Base-by-base conservation (phyloP, 495 filamentous ascomycete genomes). In the Monascus purpureus region DNA sequence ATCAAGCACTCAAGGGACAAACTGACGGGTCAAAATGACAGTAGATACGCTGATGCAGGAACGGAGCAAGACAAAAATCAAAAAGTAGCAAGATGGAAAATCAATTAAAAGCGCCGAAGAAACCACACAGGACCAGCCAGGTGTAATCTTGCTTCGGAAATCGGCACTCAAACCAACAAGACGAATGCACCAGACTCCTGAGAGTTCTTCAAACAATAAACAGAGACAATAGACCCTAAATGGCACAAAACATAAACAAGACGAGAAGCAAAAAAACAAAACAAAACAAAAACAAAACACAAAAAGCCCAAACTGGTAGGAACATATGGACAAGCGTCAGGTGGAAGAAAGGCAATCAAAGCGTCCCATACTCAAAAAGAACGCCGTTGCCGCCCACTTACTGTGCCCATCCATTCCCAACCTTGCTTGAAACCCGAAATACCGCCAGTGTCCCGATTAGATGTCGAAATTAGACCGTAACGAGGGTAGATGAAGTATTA, bases 121-220 rank as follows among this genome's bases (percentile, higher is more conserved):
- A 47, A 63, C 59, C 61, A 65, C 61, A 55, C 61, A 65, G 61
- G 61, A 60, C 61, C 61, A 65, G 61, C 61, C 61, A 46, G 56
- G 59, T 63, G 61, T 59, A 46, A 47, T 50, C 44, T 55, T 52
- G 43, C 46, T 39, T 41, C 39, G 39, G 44, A 46, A 52, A 51
- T 47, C 53, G 41, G 49, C 55, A 52, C 50, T 39, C 42, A 55
- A 61, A 57, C 61, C 39, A 47, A 30, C 36, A 41, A 49, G 52
- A 49, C 33, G 43, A 51, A 54, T 59, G 53, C 50, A 65, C 59
- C 57, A 50, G 55, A 65, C 59, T 63, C 61, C 61, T 42, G 46
- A 52, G 44, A 47, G 49, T 51, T 60, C 52, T 55, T 57, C 53
- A 43, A 50, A 54, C 43, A 43, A 43, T 28, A 45, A 39, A 38